Conservation (phyloP, 1,284 basidiomycete genomes). For the Apiotrichum gamsii region DNA sequence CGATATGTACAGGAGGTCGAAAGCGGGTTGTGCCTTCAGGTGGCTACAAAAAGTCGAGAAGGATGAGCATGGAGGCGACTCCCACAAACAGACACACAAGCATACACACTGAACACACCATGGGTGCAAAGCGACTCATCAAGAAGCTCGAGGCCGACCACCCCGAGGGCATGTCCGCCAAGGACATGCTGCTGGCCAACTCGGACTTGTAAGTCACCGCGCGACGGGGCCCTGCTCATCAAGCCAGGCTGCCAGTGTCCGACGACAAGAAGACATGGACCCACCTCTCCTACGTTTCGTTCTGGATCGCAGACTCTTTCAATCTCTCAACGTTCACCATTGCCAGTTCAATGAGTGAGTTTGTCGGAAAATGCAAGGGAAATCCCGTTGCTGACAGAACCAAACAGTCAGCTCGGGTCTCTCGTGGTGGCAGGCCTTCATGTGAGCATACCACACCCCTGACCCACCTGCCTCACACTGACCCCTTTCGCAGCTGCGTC, state of each 20-base stretch:
- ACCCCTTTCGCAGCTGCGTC: conserved; percentile 50
- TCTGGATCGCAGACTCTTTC: conserved; percentile 51
- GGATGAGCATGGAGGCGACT: too few relatives aligned
- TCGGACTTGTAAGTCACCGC: conserved; percentile 30
- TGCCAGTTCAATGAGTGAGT: conserved; percentile 58
- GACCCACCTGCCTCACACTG: too few relatives aligned
- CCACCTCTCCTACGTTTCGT: conserved; percentile 26
- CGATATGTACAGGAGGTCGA: too few relatives aligned
- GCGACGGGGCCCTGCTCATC: too few relatives aligned
- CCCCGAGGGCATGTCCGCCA: conserved; percentile 51
- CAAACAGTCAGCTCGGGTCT: conserved; percentile 64
- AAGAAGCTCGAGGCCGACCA: conserved; percentile 53
- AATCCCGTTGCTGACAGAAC: too few relatives aligned
- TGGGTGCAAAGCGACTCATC: conserved; percentile 1
- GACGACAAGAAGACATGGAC: conserved; percentile 41
- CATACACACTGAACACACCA: too few relatives aligned
- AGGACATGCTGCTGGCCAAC: conserved; percentile 56
- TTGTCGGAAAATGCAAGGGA: too few relatives aligned
- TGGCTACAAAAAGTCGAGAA: neutral
- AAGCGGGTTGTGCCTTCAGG: too few relatives aligned
- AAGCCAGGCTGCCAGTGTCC: conserved; percentile 20
- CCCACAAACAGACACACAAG: too few relatives aligned
- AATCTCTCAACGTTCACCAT: conserved; percentile 67
- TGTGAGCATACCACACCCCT: conserved; percentile 40
- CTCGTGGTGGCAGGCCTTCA: conserved; percentile 65